phyloP scores from a whole-genome alignment of 345 rosid species.

The Pistacia vera region DNA sequence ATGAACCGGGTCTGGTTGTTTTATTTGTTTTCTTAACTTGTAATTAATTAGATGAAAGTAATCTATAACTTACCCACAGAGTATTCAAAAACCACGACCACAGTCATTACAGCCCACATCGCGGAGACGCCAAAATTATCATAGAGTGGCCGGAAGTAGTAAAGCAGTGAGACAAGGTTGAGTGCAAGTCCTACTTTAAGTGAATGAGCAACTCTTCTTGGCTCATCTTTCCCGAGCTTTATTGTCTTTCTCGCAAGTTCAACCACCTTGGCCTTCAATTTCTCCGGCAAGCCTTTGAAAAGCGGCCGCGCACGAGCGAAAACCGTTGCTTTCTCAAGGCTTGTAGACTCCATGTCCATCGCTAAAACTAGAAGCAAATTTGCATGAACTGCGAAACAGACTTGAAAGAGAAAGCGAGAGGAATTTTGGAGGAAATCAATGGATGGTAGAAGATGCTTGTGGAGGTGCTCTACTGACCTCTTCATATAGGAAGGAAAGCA shows the following conservation, averaged over 20 bases:
- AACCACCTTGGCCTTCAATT: constrained; percentile 14
- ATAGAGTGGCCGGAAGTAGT: constrained; percentile 64
- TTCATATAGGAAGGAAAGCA: constrained; percentile 25
- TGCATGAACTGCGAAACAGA: constrained; percentile 1
- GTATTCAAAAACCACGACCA: constrained; percentile 78
- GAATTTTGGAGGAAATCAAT: neutral
- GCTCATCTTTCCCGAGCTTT: constrained; percentile 68
- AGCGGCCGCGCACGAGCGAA: neutral
- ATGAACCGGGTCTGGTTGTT: neutral
- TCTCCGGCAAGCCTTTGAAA: constrained; percentile 21
- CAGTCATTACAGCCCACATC: constrained; percentile 88
- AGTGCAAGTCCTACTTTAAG: constrained; percentile 74
- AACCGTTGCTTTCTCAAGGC: neutral
- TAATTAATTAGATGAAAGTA: neutral
- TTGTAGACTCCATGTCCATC: constrained; percentile 25
- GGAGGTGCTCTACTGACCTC: constrained; percentile 10
- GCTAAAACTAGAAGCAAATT: constrained; percentile 5
- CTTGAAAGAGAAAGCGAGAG: neutral
- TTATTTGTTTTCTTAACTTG: neutral
- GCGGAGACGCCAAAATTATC: constrained; percentile 67
- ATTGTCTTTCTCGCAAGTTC: constrained; percentile 23
- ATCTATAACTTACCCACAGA: constrained; percentile 61
- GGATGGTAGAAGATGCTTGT: neutral
- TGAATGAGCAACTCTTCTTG: constrained; percentile 68
- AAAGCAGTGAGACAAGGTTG: constrained; percentile 58